Conservation (phyloP, 495 filamentous ascomycete species). For the Jackrogersella minutella region DNA sequence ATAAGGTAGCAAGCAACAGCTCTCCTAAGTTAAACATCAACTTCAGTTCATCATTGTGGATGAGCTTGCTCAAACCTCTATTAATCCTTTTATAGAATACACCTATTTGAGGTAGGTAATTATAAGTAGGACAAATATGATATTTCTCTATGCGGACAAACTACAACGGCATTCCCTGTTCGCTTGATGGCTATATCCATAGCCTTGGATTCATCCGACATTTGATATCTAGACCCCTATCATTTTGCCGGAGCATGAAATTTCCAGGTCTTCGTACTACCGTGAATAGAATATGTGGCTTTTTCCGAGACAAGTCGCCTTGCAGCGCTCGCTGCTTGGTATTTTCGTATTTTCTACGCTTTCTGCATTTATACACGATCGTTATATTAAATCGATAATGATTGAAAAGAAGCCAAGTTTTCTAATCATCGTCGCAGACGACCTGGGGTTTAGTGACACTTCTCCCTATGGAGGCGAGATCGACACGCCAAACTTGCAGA, state of each 20-base stretch:
- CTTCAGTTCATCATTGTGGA: not conserved
- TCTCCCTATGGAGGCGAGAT: slow-evolving; percentile 70
- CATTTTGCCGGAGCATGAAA: slow-evolving; percentile 36
- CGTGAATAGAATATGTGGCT: slow-evolving; percentile 21
- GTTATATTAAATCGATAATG: slow-evolving; percentile 22
- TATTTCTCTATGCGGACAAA: not conserved
- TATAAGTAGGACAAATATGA: not conserved
- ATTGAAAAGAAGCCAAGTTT: slow-evolving; percentile 54
- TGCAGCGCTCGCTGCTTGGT: slow-evolving; percentile 3
- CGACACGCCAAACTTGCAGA: slow-evolving; percentile 65
- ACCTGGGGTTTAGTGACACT: slow-evolving; percentile 69
- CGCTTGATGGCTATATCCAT: slow-evolving; percentile 24
- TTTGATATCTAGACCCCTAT: slow-evolving; percentile 14
- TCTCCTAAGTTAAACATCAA: not conserved
- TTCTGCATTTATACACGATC: slow-evolving; percentile 25
- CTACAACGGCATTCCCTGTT: slow-evolving; percentile 12
- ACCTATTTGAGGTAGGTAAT: not conserved
- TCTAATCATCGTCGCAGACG: slow-evolving; percentile 68
- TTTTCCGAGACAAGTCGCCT: slow-evolving; percentile 14
- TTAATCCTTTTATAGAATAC: not conserved
- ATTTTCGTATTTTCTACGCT: slow-evolving; percentile 22
- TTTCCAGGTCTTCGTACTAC: not conserved
- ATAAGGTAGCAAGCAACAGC: too few relatives aligned
- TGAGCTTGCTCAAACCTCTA: not conserved
- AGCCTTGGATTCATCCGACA: slow-evolving; percentile 28